Base-by-base conservation (phyloP, 495 filamentous ascomycete genomes). In the Hypoxylon crocopeplum region DNA sequence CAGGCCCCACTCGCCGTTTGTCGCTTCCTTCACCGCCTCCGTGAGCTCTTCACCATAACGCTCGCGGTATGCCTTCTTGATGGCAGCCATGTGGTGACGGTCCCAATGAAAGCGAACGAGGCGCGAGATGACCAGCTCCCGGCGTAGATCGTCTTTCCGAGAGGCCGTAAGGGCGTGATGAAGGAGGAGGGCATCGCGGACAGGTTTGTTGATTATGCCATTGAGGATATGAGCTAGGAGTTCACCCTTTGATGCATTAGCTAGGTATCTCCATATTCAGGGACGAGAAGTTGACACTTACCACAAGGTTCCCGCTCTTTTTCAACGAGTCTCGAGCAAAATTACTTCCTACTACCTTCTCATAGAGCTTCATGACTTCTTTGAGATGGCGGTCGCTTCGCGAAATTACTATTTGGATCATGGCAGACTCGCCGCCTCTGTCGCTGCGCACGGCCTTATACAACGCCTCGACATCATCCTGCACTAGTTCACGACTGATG, bases 191-290 rank as follows among this genome's bases (percentile, higher is more conserved):
- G 93, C 91, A 71, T 98, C 94, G 46, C 94, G 93, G 59, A 96
- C 88, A 27, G 94, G 92, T 39, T 90, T 88, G 75, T 98, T 97
- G 74, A 97, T 93, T 33, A 93, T 87, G 66, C 95, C 94, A 74
- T 97, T 97, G 68, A 98, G 89, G 57, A 98, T 90, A 75, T 98
- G 94, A 10, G 93, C 91, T 17, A 98, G 85, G 15, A 94, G 85
- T 75, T 98, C 94, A 39, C 94, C 94, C 94, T 97, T 25, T 45
- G 29, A 27, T 59, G 16, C 11, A 24, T 44, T 56, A 64, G 51
- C 41, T 40, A 53, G 29, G 20, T 32, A 19, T 53, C 12, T 32
- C 50, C 21, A 22, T 20, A 36, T 17, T 16, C 21, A 32, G 48
- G 55, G 40, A 56, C 27, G 8, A 11, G 13, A 36, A 45, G 15